Evolutionary conservation across 495 filamentous ascomycete species (phyloP), one percentile per base, ranked within the genome.

Genomic region (Neurospora sp.): DNA sequence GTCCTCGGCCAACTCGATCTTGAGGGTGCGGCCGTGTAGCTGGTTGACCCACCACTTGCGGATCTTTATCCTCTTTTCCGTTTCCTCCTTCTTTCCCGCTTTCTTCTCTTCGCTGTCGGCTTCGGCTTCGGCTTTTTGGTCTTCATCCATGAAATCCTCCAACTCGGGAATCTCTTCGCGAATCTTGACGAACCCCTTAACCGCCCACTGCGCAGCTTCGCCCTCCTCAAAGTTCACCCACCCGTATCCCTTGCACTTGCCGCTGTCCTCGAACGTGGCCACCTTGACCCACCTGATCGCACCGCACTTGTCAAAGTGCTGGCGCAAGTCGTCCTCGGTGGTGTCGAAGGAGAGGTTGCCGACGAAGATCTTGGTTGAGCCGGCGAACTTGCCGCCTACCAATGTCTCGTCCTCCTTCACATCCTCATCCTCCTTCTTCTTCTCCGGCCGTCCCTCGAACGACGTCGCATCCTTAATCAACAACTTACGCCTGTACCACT

Each of bases 161-260:
- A 88, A 79, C 27, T 83, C 84, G 39, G 84, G 83, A 23, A 85
- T 79, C 39, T 81, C 86, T 72, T 92, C 89, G 73, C 86, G 84
- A 54, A 90, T 83, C 77, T 88, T 86, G 69, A 94, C 86, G 78
- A 89, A 97, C 3, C 96, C 96, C 74, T 88, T 90, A 75, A 97
- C 93, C 9, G 94, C 96, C 78, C 88, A 89, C 76, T 89, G 85
- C 0, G 92, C 93, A 0, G 90, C 88, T 23, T 92, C 90, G 20
- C 93, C 75, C 35, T 93, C 90, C 78, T 90, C 90, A 83, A 98
- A 99, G 46, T 91, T 91, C 69, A 98, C 89, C 92, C 96, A 98
- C 23, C 91, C 94, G 85, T 92, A 99, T 1, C 96, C 96, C 84
- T 98, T 98, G 85, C 96, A 98, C 84, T 98, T 98, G 37, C 96